Evolutionary conservation across 208 protist genomes (phyloP).

Genomic region (Tritrichomonas musculus): DNA sequence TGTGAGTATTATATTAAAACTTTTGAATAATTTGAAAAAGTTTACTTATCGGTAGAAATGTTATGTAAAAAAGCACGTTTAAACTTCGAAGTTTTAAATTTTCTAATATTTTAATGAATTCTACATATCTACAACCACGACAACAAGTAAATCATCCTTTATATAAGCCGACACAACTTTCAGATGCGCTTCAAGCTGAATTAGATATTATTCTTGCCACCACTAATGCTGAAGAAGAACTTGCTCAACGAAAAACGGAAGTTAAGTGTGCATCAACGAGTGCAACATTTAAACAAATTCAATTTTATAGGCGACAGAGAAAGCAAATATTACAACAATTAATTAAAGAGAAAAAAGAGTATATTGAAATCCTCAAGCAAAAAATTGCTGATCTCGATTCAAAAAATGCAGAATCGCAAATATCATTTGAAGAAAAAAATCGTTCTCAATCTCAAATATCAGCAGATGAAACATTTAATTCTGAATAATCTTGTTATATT

Average conservation of each 20-base stretch:
- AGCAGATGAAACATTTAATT: too few relatives aligned
- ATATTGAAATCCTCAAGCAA: neutral
- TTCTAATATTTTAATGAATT: too few relatives aligned
- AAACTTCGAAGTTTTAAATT: too few relatives aligned
- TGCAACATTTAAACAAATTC: slow-evolving; percentile 4
- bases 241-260: neutral
- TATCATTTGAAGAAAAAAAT: too few relatives aligned
- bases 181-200: neutral
- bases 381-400: neutral
- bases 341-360: slow-evolving; percentile 17
- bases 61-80: too few relatives aligned
- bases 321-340: neutral
- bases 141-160: neutral
- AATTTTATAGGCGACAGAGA: neutral
- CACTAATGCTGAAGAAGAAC: slow-evolving; percentile 25
- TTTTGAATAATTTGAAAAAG: too few relatives aligned
- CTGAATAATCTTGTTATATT: too few relatives aligned
- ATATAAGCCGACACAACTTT: neutral
- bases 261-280: neutral
- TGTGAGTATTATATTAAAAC: too few relatives aligned
- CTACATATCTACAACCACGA: too few relatives aligned
- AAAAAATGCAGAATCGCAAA: too few relatives aligned
- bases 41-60: too few relatives aligned
- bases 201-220: neutral
- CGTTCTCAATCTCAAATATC: too few relatives aligned